phyloP scores from a whole-genome alignment of 2,329 filamentous ascomycete genomes.

The Pseudopyricularia cyperi region DNA sequence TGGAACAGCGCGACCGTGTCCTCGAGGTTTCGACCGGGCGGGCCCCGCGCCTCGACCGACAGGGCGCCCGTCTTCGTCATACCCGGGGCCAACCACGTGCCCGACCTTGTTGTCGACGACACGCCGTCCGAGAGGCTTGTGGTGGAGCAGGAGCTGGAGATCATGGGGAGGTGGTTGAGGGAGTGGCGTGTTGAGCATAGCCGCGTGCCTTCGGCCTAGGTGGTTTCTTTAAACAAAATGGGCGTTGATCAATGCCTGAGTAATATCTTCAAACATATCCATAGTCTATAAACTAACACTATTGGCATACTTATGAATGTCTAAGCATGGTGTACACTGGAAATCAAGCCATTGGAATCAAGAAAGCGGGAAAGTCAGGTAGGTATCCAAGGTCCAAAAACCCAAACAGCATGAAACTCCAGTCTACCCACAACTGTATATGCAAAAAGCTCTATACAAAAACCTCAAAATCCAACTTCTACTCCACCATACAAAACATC shows the following conservation, averaged over 20 bases:
- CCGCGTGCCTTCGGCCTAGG: not conserved
- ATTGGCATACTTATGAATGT: too few relatives aligned
- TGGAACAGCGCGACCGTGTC: conserved; percentile 25
- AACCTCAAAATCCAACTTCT: not conserved
- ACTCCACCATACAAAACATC: not conserved
- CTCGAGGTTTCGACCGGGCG: conserved; percentile 21
- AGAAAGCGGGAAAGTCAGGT: too few relatives aligned
- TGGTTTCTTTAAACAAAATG: not conserved
- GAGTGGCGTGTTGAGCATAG: not conserved
- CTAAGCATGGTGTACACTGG: too few relatives aligned
- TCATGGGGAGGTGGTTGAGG: not conserved
- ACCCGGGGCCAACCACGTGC: conserved; percentile 19
- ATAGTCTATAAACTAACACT: too few relatives aligned
- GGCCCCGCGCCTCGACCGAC: conserved; percentile 18
- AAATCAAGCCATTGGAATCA: too few relatives aligned
- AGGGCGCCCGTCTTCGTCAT: conserved; percentile 20
- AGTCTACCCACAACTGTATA: not conserved
- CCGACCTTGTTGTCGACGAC: not conserved
- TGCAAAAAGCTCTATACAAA: not conserved
- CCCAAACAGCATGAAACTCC: not conserved
- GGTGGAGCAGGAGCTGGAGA: not conserved
- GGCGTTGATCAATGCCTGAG: not conserved
- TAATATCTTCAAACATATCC: too few relatives aligned
- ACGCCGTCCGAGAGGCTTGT: not conserved
- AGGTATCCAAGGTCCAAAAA: too few relatives aligned